Percentiles rank a stretch among this genome's conserved stretches.
Evolutionary conservation across 345 rosid species (phyloP).

Genomic region (Sonneratia alba): DNA sequence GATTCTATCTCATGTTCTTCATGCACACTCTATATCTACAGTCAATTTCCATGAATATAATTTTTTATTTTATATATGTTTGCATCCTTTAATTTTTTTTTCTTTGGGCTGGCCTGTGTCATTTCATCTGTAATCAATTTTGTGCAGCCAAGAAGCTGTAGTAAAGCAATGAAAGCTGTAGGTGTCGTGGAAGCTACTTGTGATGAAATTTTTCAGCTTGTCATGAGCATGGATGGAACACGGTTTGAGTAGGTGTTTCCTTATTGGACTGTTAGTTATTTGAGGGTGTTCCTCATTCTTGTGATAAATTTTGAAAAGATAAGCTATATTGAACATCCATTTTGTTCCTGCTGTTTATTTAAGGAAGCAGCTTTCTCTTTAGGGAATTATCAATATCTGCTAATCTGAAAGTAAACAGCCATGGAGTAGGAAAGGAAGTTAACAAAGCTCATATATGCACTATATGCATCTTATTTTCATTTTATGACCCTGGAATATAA

Average conservation of each 20-base stretch:
- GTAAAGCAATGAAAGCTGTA: constrained; percentile 99
- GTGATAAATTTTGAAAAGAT: neutral
- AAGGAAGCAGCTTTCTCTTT: neutral
- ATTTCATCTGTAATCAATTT: constrained; percentile 7
- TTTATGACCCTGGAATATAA: neutral
- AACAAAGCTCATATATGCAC: neutral
- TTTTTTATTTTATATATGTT: neutral
- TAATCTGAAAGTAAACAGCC: neutral
- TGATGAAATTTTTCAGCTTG: constrained; percentile 94
- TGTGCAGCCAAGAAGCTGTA: constrained; percentile 97
- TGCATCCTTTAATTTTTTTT: constrained; percentile 11
- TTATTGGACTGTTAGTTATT: constrained; percentile 7
- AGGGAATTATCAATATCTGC: neutral
- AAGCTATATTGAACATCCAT: neutral
- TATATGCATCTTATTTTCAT: neutral
- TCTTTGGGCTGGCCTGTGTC: constrained; percentile 5
- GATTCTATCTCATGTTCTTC: constrained; percentile 19
- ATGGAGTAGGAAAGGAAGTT: neutral
- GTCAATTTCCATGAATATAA: neutral
- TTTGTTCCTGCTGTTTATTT: neutral
- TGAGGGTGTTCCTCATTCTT: neutral
- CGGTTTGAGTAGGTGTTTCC: constrained; percentile 88
- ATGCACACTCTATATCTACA: neutral
- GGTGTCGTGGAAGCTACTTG: constrained; percentile 97
- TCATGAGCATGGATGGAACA: constrained; percentile 99